Percentiles rank a stretch among this genome's conserved stretches.
phyloP scores from a whole-genome alignment of 208 protist genomes.

The Acanthamoeba healyi region DNA sequence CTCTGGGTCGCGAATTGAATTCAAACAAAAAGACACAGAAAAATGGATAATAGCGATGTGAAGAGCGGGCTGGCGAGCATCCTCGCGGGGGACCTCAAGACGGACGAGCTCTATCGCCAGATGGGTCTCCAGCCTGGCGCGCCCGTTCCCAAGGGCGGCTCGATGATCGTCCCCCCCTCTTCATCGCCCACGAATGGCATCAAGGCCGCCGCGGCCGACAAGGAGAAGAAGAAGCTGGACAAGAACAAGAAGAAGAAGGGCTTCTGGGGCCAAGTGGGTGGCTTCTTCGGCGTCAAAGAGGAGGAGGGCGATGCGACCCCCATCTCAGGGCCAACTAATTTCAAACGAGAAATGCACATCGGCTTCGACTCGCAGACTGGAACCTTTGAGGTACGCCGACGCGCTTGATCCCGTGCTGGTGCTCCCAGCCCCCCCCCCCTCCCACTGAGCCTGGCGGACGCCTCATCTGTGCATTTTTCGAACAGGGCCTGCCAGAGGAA shows the following conservation, averaged over 20 bases:
- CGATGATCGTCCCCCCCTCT: not conserved
- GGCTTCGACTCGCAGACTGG: not conserved
- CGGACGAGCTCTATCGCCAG: not conserved
- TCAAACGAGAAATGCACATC: constrained; percentile 46
- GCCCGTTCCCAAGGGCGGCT: not conserved
- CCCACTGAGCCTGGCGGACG: not conserved
- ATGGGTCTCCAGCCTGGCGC: not conserved
- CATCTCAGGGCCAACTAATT: constrained; percentile 23
- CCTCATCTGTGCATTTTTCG: not conserved
- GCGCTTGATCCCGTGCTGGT: not conserved
- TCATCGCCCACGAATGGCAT: not conserved
- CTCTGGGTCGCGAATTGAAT: not conserved
- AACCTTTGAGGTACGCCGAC: not conserved
- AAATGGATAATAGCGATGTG: not conserved
- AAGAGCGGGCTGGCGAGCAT: constrained; percentile 21
- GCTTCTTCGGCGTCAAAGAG: not conserved
- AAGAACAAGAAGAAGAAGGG: constrained; percentile 8
- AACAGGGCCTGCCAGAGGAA: constrained; percentile 16
- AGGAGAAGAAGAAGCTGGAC: not conserved
- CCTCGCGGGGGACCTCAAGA: not conserved
- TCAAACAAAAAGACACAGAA: too few species aligned
- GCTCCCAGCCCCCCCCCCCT: not conserved
- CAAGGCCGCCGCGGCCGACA: not conserved
- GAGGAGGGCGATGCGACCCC: not conserved
- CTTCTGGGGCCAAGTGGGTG: not conserved